phyloP scores from a whole-genome alignment of 495 filamentous ascomycete genomes.

The Penicillium canariense region DNA sequence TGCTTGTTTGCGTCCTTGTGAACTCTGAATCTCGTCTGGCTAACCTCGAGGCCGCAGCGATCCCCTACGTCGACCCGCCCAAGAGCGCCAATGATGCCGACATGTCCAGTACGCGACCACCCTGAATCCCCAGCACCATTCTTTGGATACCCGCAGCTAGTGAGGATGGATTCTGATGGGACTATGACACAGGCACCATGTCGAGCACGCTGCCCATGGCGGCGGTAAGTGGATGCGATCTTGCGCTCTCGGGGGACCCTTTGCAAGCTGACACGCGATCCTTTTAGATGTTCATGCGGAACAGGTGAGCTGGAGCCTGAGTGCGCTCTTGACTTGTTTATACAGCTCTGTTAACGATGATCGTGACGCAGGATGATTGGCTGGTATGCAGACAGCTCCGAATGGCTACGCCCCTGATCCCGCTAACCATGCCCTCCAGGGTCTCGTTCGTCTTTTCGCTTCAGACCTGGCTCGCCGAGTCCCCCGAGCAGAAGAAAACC shows the following conservation, averaged over 20 bases:
- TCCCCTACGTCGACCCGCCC: constrained; percentile 60
- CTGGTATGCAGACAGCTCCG: constrained; percentile 57
- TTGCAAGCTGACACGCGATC: constrained; percentile 20
- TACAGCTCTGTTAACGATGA: constrained; percentile 10
- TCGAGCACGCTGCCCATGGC: constrained; percentile 89
- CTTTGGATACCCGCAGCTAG: not conserved
- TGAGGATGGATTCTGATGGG: constrained; percentile 7
- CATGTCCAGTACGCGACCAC: constrained; percentile 45
- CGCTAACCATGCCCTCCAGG: constrained; percentile 48
- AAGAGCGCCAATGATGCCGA: constrained; percentile 54
- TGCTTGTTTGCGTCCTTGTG: not conserved
- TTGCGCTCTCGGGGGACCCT: not conserved
- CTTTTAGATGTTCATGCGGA: constrained; percentile 78
- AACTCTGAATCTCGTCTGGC: not conserved
- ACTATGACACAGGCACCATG: constrained; percentile 55
- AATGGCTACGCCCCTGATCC: not conserved
- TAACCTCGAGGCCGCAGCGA: constrained; percentile 42
- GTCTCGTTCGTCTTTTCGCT: constrained; percentile 78
- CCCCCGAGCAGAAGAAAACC: constrained; percentile 66
- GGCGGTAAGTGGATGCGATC: constrained; percentile 53
- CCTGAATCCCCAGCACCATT: not conserved
- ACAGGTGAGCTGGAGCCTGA: constrained; percentile 64
- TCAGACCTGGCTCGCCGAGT: constrained; percentile 84
- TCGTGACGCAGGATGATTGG: constrained; percentile 60
- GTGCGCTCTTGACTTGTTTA: not conserved